These are phyloP conservation scores for Emmonsiellopsis sp. DNA, from an alignment of 2,329 filamentous ascomycete genomes.

Conservation along the genomic window DNA sequence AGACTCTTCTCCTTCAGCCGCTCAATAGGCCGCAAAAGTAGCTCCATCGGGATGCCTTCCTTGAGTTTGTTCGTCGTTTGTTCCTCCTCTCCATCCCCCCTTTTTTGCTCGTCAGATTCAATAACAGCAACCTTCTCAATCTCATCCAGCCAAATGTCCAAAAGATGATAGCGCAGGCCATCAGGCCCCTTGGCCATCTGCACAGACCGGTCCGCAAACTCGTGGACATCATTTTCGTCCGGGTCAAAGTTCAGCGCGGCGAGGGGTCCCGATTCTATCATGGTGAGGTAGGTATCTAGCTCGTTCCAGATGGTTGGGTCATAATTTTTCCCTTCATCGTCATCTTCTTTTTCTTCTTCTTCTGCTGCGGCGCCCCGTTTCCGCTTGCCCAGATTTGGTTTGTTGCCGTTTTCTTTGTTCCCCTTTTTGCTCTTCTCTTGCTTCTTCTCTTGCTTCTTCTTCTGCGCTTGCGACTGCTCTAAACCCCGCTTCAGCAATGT, in stretches of 20 bases:
- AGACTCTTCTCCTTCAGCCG: constrained; percentile 42
- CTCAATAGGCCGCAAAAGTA: constrained; percentile 36
- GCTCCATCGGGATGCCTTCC: constrained; percentile 28
- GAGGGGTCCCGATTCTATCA: constrained; percentile 31
- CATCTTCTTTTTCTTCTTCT: constrained; percentile 10
- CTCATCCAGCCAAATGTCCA: constrained; percentile 91
- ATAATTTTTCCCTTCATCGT: constrained; percentile 8
- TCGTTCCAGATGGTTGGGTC: constrained; percentile 17
- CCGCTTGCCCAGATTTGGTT: constrained; percentile 19
- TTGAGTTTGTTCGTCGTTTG: constrained; percentile 22
- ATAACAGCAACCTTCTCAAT: constrained; percentile 56
- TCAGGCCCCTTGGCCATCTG: constrained; percentile 57
- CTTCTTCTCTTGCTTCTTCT: constrained; percentile 15
- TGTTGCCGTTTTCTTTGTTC: constrained; percentile 16
- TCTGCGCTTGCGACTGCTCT: background rate
- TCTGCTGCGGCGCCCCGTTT: constrained; percentile 10
- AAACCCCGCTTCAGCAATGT: constrained; percentile 24
- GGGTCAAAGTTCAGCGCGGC: constrained; percentile 27
- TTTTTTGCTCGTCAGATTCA: constrained; percentile 14
- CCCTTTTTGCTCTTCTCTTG: constrained; percentile 23
- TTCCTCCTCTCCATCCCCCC: constrained; percentile 21
- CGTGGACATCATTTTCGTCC: constrained; percentile 14
- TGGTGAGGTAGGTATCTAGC: constrained; percentile 28
- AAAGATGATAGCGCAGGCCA: constrained; percentile 73
- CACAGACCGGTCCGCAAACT: constrained; percentile 2